Base-by-base conservation (phyloP, 1,139 yeast genomes). In the Yamadazyma oceani region DNA sequence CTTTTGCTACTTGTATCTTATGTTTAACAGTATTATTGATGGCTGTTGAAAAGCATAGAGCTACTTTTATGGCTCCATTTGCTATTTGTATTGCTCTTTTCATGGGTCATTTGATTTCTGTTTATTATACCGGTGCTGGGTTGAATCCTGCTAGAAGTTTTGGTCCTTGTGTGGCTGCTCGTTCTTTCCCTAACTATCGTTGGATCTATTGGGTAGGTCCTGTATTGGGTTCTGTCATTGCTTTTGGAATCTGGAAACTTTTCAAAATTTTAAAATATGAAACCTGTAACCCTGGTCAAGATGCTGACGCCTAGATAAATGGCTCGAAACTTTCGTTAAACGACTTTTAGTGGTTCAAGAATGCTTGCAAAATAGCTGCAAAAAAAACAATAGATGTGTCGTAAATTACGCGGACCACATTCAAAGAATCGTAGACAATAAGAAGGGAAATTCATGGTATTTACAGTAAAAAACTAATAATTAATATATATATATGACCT, bases 121-220 rank as follows among this genome's bases (percentile, higher is more conserved):
- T 88, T 43, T 85, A 75, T 76, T 85, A 79, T 69, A 85, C 96
- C 39, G 96, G 96, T 60, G 95, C 95, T 31, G 95, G 96, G 58
- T 72, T 86, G 57, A 87, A 87, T 74, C 96, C 96, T 39, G 96
- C 96, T 35, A 81, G 96, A 70, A 70, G 88, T 23, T 78, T 88
- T 45, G 96, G 96, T 56, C 95, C 96, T 39, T 76, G 82, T 59
- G 72, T 86, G 43, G 95, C 90, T 41, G 75, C 76, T 40, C 68
- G 64, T 42, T 69, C 76, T 26, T 88, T 88, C 82, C 95, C 95
- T 30, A 62, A 58, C 54, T 87, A 88, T 66, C 89, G 81, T 72
- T 88, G 95, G 95, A 86, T 88, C 49, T 88, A 88, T 73, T 86
- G 95, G 94, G 77, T 88, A 40, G 95, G 95, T 42, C 95, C 95